Base-by-base conservation (phyloP, 495 filamentous ascomycete species). In the Talaromyces wortmannii region DNA sequence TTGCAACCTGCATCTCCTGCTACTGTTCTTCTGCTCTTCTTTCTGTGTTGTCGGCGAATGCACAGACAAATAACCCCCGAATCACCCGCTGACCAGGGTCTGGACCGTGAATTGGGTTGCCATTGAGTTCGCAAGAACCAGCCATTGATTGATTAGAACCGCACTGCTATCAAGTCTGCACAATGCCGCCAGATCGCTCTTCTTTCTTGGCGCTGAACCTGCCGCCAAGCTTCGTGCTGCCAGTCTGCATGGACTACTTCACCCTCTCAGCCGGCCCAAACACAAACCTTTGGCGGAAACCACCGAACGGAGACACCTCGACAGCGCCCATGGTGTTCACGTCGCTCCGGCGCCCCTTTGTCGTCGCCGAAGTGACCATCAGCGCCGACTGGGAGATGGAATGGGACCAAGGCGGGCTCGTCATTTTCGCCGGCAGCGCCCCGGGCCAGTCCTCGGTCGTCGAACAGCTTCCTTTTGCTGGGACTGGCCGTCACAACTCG, bases 341-440 rank as follows among this genome's bases (percentile, higher is more conserved):
- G 12, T 74, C 76, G 17, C 67, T 82, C 43, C 76, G 72, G 15
- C 71, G 67, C 45, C 74, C 78, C 15, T 82, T 83, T 61, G 70
- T 80, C 33, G 68, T 79, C 11, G 80, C 80, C 40, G 79, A 82
- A 57, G 79, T 83, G n/a, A 83, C 80, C 50, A 77, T 82, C 45
- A 77, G 67, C 53, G 80, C 79, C 10, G 76, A 82, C 63, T 81
- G 78, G 78, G 78, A 80, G 59, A 73, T 79, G 62, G 79, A 82
- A 72, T 82, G 78, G 77, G 79, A 83, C 55, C 80, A 92, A 67
- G 74, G 72, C 42, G 89, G 87, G 11, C 85, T 95, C 61, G 87
- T 89, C 56, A 83, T 90, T 55, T 90, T 90, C 55, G 83, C 87
- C 45, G 88, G 88, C 53, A 84, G 84, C 13, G 76, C 88, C 23